A percentile compares a stretch with the other conserved stretches of the same genome.
Evolutionary conservation across 73 alveolate genomes (phyloP).

Genomic region (Paramecium tetraurelia): DNA sequence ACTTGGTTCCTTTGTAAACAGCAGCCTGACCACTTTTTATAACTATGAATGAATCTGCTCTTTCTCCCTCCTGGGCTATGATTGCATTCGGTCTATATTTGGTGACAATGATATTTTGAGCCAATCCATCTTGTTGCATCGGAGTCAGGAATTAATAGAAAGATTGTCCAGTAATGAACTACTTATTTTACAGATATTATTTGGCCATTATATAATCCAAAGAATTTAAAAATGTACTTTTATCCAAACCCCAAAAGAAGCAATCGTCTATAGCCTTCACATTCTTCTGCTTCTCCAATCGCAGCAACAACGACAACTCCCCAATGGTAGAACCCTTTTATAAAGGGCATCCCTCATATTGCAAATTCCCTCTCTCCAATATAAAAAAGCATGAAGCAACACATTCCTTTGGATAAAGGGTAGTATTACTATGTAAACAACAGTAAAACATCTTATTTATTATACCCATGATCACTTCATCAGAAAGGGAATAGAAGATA

Average conservation of each 20-base stretch:
- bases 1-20: conserved; percentile 33
- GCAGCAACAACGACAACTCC: neutral
- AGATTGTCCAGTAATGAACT: neutral
- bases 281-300: neutral
- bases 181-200: neutral
- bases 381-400: conserved; percentile 3
- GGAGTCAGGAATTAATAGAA: conserved; percentile 8
- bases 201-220: conserved; percentile 15
- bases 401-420: neutral
- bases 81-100: conserved; percentile 27
- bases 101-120: neutral
- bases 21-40: conserved; percentile 52
- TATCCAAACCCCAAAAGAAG: conserved; percentile 26
- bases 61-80: conserved; percentile 52
- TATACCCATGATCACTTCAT: neutral
- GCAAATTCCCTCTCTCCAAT: neutral
- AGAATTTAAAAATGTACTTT: neutral
- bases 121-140: conserved; percentile 25
- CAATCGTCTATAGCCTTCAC: neutral
- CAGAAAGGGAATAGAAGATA: neutral
- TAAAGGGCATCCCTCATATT: neutral
- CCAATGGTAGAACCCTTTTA: neutral
- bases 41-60: conserved; percentile 48
- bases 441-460: conserved; percentile 26
- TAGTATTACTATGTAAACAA: neutral